Percentiles rank a stretch among this genome's conserved stretches.
These are phyloP conservation scores for Beta vulgaris DNA, from an alignment of 148 eudicot genomes.

Conservation along the genomic window DNA sequence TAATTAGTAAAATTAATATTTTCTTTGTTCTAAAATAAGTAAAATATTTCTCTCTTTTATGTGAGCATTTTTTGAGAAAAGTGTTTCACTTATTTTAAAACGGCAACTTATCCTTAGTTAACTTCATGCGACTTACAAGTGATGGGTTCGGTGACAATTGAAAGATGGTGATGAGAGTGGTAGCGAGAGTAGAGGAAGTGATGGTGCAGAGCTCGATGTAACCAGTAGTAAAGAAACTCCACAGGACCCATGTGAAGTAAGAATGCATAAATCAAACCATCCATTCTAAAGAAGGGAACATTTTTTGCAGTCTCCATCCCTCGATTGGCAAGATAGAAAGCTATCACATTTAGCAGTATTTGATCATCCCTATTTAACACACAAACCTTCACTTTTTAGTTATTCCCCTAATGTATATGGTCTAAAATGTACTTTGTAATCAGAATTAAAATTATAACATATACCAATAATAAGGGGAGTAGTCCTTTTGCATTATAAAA, in stretches of 20 bases:
- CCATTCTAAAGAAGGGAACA: conserved; percentile 57
- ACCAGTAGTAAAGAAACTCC: conserved; percentile 62
- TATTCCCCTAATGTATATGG: no score
- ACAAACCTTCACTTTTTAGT: no score
- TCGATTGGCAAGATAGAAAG: conserved; percentile 33
- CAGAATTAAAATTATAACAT: no score
- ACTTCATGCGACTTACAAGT: conserved; percentile 56
- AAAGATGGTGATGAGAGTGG: conserved; percentile 65
- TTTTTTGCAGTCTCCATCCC: conserved; percentile 23
- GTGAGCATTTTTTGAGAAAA: no score
- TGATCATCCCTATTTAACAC: conserved; percentile 62
- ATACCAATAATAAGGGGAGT: no score
- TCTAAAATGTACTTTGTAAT: no score
- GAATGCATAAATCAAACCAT: conserved; percentile 39
- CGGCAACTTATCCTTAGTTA: no score
- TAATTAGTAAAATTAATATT: no score
- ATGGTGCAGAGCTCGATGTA: conserved; percentile 69
- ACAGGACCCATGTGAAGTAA: conserved; percentile 50
- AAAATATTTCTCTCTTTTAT: no score
- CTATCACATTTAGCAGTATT: conserved; percentile 44
- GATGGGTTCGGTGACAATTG: conserved; percentile 59
- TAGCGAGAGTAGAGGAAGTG: conserved; percentile 60
- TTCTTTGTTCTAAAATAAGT: no score
- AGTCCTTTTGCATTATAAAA: no score
- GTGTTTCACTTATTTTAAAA: no score